Evolutionary conservation across 2,329 filamentous ascomycete species (phyloP).

Genomic region (Phyllosticta paracitricarpa): DNA sequence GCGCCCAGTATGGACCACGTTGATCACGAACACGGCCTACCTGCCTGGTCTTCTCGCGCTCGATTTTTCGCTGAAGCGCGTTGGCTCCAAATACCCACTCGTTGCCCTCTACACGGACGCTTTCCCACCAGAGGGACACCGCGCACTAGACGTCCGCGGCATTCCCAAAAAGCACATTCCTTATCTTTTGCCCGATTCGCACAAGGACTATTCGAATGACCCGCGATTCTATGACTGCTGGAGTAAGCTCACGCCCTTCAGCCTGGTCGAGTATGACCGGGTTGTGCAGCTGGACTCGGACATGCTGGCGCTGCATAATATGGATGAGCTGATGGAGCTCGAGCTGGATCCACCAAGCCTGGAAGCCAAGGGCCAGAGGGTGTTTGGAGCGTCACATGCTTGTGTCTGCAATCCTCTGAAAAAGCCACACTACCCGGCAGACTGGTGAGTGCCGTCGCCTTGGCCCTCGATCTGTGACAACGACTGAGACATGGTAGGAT

Average conservation of each 20-base stretch:
- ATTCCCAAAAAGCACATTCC: slow-evolving; percentile 62
- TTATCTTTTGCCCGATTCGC: slow-evolving; percentile 57
- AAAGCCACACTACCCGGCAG: slow-evolving; percentile 65
- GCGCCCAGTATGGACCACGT: slow-evolving; percentile 66
- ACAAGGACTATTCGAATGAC: slow-evolving; percentile 63
- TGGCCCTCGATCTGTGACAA: neutral
- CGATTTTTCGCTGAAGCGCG: slow-evolving; percentile 60
- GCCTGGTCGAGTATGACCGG: slow-evolving; percentile 63
- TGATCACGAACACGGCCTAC: slow-evolving; percentile 78
- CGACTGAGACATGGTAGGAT: slow-evolving; percentile 26
- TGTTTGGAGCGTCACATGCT: slow-evolving; percentile 76
- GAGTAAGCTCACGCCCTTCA: slow-evolving; percentile 76
- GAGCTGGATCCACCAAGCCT: slow-evolving; percentile 51
- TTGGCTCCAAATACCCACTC: slow-evolving; percentile 62
- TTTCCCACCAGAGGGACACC: slow-evolving; percentile 58
- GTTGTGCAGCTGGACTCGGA: slow-evolving; percentile 81
- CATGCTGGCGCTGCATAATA: slow-evolving; percentile 74
- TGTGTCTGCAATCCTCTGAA: slow-evolving; percentile 77
- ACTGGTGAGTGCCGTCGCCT: slow-evolving; percentile 45
- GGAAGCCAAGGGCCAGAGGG: slow-evolving; percentile 46
- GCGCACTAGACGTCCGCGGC: slow-evolving; percentile 56
- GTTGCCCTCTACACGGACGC: slow-evolving; percentile 73
- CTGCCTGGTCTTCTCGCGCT: slow-evolving; percentile 75
- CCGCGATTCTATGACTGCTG: slow-evolving; percentile 84
- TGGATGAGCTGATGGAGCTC: slow-evolving; percentile 89